Evolutionary conservation across 2,329 filamentous ascomycete genomes (phyloP).

Genomic region (Nemania abortiva): DNA sequence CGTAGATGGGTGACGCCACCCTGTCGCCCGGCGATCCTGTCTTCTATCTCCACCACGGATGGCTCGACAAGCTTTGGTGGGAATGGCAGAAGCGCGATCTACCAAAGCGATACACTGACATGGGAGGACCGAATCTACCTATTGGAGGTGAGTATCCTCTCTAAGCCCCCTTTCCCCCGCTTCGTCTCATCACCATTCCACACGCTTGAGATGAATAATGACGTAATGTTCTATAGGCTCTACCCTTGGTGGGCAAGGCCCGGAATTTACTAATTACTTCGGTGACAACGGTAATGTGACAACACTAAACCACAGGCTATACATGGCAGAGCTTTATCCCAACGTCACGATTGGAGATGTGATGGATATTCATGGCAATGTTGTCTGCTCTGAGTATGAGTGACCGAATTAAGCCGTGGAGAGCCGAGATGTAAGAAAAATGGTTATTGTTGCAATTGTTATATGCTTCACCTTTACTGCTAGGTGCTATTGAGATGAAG

Average conservation of each 20-base stretch:
- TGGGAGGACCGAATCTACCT: constrained; percentile 42
- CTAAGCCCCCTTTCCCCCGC: background rate
- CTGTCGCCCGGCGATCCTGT: constrained; percentile 52
- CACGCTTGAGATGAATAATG: background rate
- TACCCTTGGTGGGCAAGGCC: constrained; percentile 26
- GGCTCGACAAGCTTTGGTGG: constrained; percentile 50
- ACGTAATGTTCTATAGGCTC: constrained; percentile 8
- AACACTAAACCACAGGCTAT: constrained; percentile 30
- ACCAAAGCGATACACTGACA: constrained; percentile 43
- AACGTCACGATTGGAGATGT: constrained; percentile 31
- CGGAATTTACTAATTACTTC: constrained; percentile 35
- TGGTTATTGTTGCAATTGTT: too few species aligned
- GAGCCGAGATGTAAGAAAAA: too few species aligned
- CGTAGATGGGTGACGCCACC: constrained; percentile 38
- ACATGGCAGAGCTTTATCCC: constrained; percentile 17
- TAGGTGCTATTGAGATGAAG: too few species aligned
- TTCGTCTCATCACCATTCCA: too few species aligned
- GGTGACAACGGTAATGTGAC: constrained; percentile 33
- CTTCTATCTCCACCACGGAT: constrained; percentile 51
- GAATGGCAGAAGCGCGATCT: constrained; percentile 48
- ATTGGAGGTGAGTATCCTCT: constrained; percentile 19
- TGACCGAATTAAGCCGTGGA: background rate
- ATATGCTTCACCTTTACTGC: too few species aligned
- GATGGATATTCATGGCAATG: constrained; percentile 28
- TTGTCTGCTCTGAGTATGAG: constrained; percentile 29